Evolutionary conservation across 1,139 yeast genomes (phyloP), one percentile per base, ranked within the genome.

Genomic region (Candida frijolesensis): DNA sequence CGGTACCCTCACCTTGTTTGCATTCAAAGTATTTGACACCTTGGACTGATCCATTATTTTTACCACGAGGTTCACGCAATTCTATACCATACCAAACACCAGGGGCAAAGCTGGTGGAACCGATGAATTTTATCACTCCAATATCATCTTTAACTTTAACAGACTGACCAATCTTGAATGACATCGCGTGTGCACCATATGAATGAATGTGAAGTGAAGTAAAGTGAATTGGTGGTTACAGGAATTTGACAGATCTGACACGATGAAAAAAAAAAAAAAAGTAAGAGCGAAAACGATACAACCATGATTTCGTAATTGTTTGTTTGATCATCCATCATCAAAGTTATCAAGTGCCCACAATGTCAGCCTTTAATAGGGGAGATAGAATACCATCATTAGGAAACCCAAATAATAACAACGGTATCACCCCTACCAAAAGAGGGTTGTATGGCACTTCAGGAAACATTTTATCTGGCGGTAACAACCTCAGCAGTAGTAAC

Each of bases 61-160:
- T 88, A 1, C 97, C 98, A 0, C 61, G 62, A 0, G 87, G 81
- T 12, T 71, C 70, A 30, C 80, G 82, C 35, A 90, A 74, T 59
- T 86, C 90, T 3, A 92, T 75, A 0, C 97, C 98, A 11, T 85
- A 74, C 98, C 98, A 92, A 1, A 57, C 60, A 0, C 90, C 91
- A 0, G 77, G 69, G 2, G 89, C 84, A 67, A 85, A 85, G 45
- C 77, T 58, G 0, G 89, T 82, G 22, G 60, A 52, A 0, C 90
- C 91, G 2, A 77, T 54, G 58, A 63, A 85, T 46, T 78, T 65
- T 1, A 85, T 74, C 0, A 62, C 57, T 0, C 89, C 90, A 0
- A 55, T 44, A 10, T 69, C 67, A 11, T 74, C 77, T 53, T 68
- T 69, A 15, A 82, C 79, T 11, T 49, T 35, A 3, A 81, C 84